These are phyloP conservation scores for Fusarium tanahbumbuense DNA, from an alignment of 2,329 filamentous ascomycete species.

Conservation along the genomic window DNA sequence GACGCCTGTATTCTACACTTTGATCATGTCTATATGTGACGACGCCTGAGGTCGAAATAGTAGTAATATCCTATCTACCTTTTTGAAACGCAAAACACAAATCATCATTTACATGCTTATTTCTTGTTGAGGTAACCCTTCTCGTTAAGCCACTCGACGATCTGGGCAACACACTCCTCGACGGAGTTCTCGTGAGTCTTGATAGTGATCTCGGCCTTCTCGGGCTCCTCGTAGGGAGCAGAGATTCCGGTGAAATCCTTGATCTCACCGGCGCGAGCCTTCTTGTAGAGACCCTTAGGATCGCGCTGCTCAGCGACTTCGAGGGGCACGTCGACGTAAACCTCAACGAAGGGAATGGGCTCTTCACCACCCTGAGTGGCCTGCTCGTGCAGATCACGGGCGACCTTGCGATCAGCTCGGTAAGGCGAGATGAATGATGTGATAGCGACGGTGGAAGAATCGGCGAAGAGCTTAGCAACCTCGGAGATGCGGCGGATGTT, in stretches of 20 bases:
- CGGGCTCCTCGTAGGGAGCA: conserved; percentile 92
- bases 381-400: conserved; percentile 80
- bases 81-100: conserved; percentile 28
- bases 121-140: conserved; percentile 63
- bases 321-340: conserved; percentile 90
- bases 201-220: conserved; percentile 87
- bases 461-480: conserved; percentile 96
- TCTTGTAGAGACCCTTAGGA: conserved; percentile 98
- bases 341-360: conserved; percentile 88
- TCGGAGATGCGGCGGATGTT: conserved; percentile 98
- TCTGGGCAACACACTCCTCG: conserved; percentile 88
- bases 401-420: conserved; percentile 83
- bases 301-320: conserved; percentile 94
- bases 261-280: conserved; percentile 91
- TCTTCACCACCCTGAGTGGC: conserved; percentile 66
- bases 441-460: conserved; percentile 86
- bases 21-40: conserved; percentile 40
- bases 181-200: conserved; percentile 84
- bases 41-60: conserved; percentile 39
- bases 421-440: conserved; percentile 98
- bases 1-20: conserved; percentile 48
- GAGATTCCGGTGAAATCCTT: conserved; percentile 97
- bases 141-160: conserved; percentile 80
- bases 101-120: conserved; percentile 31
- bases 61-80: conserved; percentile 46